Percentiles rank a stretch among this genome's conserved stretches.
Conservation (phyloP, 495 filamentous ascomycete species). For the Staphylotrichum longicolle region DNA sequence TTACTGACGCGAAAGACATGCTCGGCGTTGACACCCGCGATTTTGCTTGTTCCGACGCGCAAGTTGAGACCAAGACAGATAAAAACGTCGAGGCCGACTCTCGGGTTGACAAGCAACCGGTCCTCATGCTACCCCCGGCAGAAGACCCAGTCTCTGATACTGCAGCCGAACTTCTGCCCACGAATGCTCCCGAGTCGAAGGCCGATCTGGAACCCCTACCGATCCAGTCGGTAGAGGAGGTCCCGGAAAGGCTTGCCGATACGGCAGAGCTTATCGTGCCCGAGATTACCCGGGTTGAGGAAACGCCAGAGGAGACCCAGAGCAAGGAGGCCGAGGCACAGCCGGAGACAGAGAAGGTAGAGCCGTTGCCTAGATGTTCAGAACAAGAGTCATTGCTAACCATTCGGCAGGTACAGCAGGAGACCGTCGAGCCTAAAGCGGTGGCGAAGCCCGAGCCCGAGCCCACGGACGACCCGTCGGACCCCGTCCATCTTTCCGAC, state of each 20-base stretch:
- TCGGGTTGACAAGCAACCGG: slow-evolving; percentile 1
- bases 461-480: slow-evolving; percentile 15
- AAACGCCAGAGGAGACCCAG: not conserved
- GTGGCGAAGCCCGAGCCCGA: slow-evolving; percentile 22
- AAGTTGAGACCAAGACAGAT: slow-evolving; percentile 8
- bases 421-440: slow-evolving; percentile 15
- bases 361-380: slow-evolving; percentile 16
- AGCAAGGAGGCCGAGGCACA: slow-evolving; percentile 19
- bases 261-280: not conserved
- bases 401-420: slow-evolving; percentile 13
- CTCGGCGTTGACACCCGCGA: slow-evolving; percentile 19
- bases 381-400: slow-evolving; percentile 25
- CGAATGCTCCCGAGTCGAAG: slow-evolving; percentile 13
- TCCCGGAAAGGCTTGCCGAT: not conserved
- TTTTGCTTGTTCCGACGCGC: slow-evolving; percentile 12
- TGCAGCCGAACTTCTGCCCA: slow-evolving; percentile 1
- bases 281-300: slow-evolving; percentile 4
- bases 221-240: slow-evolving; percentile 5
- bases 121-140: not conserved
- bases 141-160: not conserved
- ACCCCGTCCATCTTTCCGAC: slow-evolving; percentile 23
- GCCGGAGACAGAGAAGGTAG: slow-evolving; percentile 33
- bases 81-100: not conserved
- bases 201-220: slow-evolving; percentile 20
- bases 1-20: not conserved